Evolutionary conservation across 176 grass and related monocot genomes (phyloP).

Genomic region (Carex pumila): DNA sequence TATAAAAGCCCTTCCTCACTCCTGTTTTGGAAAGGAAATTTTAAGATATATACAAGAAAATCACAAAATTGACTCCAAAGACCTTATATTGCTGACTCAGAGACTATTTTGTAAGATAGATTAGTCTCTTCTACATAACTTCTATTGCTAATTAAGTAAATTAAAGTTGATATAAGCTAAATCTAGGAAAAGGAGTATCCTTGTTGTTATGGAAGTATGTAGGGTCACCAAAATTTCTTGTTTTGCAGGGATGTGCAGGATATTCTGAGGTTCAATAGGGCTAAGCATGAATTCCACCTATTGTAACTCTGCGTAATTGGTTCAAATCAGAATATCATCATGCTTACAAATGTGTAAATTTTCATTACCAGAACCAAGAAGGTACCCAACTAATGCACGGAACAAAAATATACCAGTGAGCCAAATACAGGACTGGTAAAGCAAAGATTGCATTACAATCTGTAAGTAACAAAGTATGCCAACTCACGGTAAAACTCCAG

Average conservation of each 20-base stretch:
- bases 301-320: not conserved
- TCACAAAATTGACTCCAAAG: not conserved
- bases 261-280: not conserved
- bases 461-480: not conserved
- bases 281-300: not conserved
- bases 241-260: not conserved
- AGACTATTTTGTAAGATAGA: too few relatives aligned
- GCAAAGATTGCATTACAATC: not conserved
- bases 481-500: constrained; percentile 83
- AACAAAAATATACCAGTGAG: not conserved
- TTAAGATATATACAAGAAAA: not conserved
- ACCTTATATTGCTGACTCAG: too few relatives aligned
- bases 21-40: not conserved
- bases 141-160: not conserved
- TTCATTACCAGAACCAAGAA: not conserved
- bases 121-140: not conserved
- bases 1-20: not conserved
- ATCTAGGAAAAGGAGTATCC: not conserved
- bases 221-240: not conserved
- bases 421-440: not conserved
- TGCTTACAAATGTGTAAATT: not conserved
- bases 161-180: not conserved
- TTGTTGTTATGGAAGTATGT: not conserved
- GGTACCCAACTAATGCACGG: not conserved
- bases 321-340: not conserved